phyloP scores from a whole-genome alignment of 495 filamentous ascomycete genomes.

The Aeminium ludgeri region DNA sequence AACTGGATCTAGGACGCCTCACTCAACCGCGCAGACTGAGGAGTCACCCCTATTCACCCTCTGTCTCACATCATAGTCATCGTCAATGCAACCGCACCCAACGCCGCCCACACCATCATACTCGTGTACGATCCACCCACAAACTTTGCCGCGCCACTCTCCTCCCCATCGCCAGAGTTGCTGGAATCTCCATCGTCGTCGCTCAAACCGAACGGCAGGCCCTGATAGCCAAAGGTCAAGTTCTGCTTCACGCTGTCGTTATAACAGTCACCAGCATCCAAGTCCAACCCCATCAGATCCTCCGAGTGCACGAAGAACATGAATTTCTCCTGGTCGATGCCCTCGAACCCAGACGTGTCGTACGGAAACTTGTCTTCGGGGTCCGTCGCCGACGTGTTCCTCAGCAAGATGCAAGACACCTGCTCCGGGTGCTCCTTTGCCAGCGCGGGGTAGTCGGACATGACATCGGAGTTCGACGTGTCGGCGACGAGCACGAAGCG shows the following conservation, averaged over 20 bases:
- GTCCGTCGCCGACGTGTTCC: conserved; percentile 59
- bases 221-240: conserved; percentile 52
- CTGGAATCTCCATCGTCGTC: not conserved
- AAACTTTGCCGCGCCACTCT: too few relatives aligned
- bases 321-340: conserved; percentile 42
- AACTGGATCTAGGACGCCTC: too few relatives aligned
- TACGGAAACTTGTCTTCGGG: conserved; percentile 47
- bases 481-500: conserved; percentile 64
- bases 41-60: not conserved
- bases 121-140: too few relatives aligned
- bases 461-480: conserved; percentile 61
- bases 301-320: conserved; percentile 66
- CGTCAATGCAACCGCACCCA: too few relatives aligned
- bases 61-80: too few relatives aligned
- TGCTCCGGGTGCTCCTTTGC: conserved; percentile 46
- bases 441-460: conserved; percentile 55
- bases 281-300: conserved; percentile 49
- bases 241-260: conserved; percentile 47
- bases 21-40: too few relatives aligned
- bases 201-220: conserved; percentile 5
- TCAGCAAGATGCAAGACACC: conserved; percentile 62
- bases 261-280: conserved; percentile 50
- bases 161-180: conserved; percentile 3
- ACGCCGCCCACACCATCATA: not conserved
- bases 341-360: conserved; percentile 52